phyloP scores from a whole-genome alignment of 2,329 filamentous ascomycete species.

The Ophiocordyceps australis region DNA sequence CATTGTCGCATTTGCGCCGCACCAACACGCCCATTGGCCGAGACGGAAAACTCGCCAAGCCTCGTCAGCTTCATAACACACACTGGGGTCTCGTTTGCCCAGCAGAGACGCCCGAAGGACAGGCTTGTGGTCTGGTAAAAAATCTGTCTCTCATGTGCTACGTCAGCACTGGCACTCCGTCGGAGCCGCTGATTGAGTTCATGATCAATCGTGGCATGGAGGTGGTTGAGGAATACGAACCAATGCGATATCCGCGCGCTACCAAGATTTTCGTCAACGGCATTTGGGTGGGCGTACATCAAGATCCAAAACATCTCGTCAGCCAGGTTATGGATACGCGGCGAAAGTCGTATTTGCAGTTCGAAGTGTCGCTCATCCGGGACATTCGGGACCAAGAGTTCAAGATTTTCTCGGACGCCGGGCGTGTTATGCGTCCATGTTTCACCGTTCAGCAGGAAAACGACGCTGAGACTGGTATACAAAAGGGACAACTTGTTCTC shows the following conservation, averaged over 20 bases:
- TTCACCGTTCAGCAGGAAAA: slow-evolving; percentile 87
- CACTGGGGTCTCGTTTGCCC: slow-evolving; percentile 97
- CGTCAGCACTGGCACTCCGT: slow-evolving; percentile 85
- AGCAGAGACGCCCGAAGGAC: slow-evolving; percentile 92
- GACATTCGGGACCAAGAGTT: slow-evolving; percentile 96
- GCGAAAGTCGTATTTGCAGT: slow-evolving; percentile 66
- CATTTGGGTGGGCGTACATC: slow-evolving; percentile 91
- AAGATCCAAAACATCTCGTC: slow-evolving; percentile 74
- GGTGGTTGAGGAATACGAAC: slow-evolving; percentile 86
- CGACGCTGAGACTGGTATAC: slow-evolving; percentile 40
- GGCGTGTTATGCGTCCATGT: slow-evolving; percentile 81
- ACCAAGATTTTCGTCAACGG: slow-evolving; percentile 98
- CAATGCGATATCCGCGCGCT: slow-evolving; percentile 67
- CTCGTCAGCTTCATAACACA: slow-evolving; percentile 92
- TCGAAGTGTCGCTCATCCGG: slow-evolving; percentile 85
- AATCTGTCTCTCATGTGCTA: slow-evolving; percentile 97
- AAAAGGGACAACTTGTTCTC: slow-evolving; percentile 57
- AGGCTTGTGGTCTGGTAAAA: slow-evolving; percentile 96
- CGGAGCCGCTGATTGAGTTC: slow-evolving; percentile 81
- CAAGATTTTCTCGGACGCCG: slow-evolving; percentile 95
- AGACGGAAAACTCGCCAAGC: slow-evolving; percentile 96
- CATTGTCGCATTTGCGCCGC: slow-evolving; percentile 84
- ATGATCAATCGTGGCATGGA: slow-evolving; percentile 96
- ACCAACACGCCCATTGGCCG: slow-evolving; percentile 96
- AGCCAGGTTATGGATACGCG: slow-evolving; percentile 60